phyloP scores from a whole-genome alignment of 1,284 basidiomycete genomes.

The Wallemia hederae region DNA sequence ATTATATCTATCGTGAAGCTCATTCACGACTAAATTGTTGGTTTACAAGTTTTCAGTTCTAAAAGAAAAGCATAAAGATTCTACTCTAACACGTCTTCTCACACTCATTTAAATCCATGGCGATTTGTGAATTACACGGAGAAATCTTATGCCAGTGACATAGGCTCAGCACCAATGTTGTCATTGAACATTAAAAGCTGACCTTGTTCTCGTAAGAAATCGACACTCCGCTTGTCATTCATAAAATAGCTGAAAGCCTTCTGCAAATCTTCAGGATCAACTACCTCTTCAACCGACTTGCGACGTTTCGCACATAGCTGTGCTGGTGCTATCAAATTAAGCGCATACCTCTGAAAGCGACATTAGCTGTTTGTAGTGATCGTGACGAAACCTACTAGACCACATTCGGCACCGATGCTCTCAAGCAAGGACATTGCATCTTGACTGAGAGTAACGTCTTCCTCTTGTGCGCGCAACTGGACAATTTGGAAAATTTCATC shows the following conservation, averaged over 20 bases:
- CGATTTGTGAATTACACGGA: too few relatives aligned
- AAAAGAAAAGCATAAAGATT: too few relatives aligned
- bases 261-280: conserved; percentile 56
- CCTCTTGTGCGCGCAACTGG: conserved; percentile 75
- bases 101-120: too few relatives aligned
- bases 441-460: conserved; percentile 58
- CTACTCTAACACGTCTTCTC: too few relatives aligned
- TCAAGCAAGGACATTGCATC: conserved; percentile 52
- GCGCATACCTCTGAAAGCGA: conserved; percentile 39
- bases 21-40: too few relatives aligned
- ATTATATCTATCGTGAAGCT: too few relatives aligned
- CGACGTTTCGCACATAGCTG: conserved; percentile 53
- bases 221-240: conserved; percentile 78
- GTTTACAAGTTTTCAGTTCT: too few relatives aligned
- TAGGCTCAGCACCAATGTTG: background rate
- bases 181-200: conserved; percentile 28
- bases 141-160: too few relatives aligned
- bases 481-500: conserved; percentile 76
- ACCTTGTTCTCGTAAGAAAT: conserved; percentile 62
- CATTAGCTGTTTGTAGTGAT: background rate
- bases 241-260: conserved; percentile 69
- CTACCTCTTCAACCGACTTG: conserved; percentile 29
- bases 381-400: background rate
- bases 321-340: conserved; percentile 74
- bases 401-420: conserved; percentile 40